Evolutionary conservation across 108 stramenopile genomes (phyloP), one percentile per base, ranked within the genome.

Genomic region (Cylindrotheca fusiformis): DNA sequence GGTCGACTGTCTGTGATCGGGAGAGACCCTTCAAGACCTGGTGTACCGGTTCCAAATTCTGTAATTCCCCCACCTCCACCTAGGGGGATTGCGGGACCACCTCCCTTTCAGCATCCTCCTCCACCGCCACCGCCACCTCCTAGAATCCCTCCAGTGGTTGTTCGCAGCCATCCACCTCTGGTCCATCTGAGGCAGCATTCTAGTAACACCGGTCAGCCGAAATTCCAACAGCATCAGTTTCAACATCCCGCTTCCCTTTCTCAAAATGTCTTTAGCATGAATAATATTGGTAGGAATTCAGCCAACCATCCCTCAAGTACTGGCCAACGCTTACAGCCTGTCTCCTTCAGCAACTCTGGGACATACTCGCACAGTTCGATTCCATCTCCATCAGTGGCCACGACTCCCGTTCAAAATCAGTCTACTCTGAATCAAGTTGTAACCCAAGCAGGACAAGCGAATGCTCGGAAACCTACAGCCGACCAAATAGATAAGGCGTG

Each of bases 401-500:
- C 18, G 21, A 6, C 67, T 24, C 45, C 58, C 1, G 52, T 49
- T 21, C 33, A n/a, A n/a, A n/a, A n/a, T n/a, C n/a, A n/a, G n/a
- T n/a, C n/a, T n/a, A n/a, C n/a, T n/a, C n/a, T n/a, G n/a, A n/a
- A n/a, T n/a, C n/a, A n/a, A n/a, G n/a, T n/a, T n/a, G n/a, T n/a
- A n/a, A n/a, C n/a, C n/a, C n/a, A n/a, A n/a, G n/a, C n/a, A n/a
- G n/a, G n/a, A n/a, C n/a, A n/a, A n/a, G n/a, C n/a, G n/a, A n/a
- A n/a, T n/a, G n/a, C n/a, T n/a, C n/a, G 3, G 3, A 14, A 41
- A 45, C 21, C 68, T 2, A 61, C 58, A 22, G 48, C 55, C 0
- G 50, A 69, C 55, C 58, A 77, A 47, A 62, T 71, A 8, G 71
- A 78, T 24, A 48, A 79, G 45, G 84, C 75, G 45, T 90, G 88